Percentiles rank a stretch among this genome's conserved stretches.
Evolutionary conservation across 306 rosid species (phyloP).

Genomic region (Glycyrrhiza uralensis): DNA sequence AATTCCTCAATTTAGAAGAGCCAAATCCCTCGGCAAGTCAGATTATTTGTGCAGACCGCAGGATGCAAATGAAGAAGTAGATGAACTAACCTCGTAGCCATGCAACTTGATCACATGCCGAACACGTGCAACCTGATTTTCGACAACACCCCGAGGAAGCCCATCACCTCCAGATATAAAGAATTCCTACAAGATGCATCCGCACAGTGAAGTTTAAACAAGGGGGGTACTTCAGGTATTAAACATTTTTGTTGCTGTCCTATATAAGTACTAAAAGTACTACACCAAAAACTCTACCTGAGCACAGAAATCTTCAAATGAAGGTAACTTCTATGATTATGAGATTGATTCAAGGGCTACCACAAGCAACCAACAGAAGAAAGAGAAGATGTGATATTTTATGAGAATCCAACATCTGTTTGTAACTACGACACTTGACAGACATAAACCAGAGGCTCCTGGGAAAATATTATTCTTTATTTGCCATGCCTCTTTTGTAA

Average conservation of each 20-base stretch:
- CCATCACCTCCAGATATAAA: conserved; percentile 99
- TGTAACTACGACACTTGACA: not conserved
- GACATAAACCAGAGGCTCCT: not conserved
- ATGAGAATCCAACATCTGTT: not conserved
- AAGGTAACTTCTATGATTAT: not conserved
- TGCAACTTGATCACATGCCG: conserved; percentile 78
- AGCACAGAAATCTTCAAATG: not conserved
- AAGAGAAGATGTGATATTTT: not conserved
- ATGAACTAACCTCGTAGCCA: conserved; percentile 70
- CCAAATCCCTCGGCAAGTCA: not conserved
- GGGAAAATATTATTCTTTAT: not conserved
- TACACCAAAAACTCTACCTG: not conserved
- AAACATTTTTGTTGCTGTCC: not conserved
- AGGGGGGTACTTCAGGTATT: not conserved
- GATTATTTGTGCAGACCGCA: conserved; percentile 20
- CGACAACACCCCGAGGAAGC: conserved; percentile 95
- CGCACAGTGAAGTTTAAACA: not conserved
- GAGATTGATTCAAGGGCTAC: not conserved
- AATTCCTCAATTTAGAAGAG: not conserved
- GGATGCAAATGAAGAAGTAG: conserved; percentile 14
- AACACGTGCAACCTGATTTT: conserved; percentile 87
- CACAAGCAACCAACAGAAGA: not conserved
- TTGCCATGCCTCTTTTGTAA: too few relatives aligned
- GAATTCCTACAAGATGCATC: conserved; percentile 60
- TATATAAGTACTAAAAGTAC: not conserved